Conservation (phyloP, 148 eudicot species). For the Polygonum aviculare region DNA sequence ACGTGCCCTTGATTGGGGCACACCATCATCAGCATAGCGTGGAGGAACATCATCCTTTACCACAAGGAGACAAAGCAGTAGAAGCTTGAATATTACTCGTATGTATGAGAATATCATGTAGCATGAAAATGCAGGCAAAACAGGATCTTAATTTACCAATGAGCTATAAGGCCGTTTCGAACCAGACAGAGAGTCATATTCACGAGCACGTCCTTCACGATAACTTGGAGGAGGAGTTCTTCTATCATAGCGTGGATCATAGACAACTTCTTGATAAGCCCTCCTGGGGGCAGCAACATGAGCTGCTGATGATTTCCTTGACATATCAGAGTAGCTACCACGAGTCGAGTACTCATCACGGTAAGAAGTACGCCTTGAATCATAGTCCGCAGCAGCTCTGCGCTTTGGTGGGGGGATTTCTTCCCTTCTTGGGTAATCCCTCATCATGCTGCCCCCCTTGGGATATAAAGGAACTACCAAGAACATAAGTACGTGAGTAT, state of each 20-base stretch:
- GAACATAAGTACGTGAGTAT: conserved; percentile 3
- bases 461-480: conserved; percentile 61
- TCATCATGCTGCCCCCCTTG: conserved; percentile 51
- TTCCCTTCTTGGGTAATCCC: conserved; percentile 69
- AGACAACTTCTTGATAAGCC: conserved; percentile 69
- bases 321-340: conserved; percentile 61
- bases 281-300: conserved; percentile 61
- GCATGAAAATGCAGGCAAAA: too few species aligned
- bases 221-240: conserved; percentile 46
- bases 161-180: conserved; percentile 83
- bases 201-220: conserved; percentile 81
- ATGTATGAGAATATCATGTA: too few species aligned
- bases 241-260: conserved; percentile 75
- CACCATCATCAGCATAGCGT: conserved; percentile 62
- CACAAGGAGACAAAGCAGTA: conserved; percentile 37
- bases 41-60: conserved; percentile 76
- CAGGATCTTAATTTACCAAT: conserved; percentile 28
- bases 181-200: conserved; percentile 69
- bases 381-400: conserved; percentile 60
- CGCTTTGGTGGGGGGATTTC: conserved; percentile 63
- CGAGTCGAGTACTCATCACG: conserved; percentile 74
- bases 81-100: too few species aligned
- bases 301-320: conserved; percentile 35
- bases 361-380: conserved; percentile 57
- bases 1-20: conserved; percentile 88